Evolutionary conservation across 331 rosid species (phyloP).

Genomic region (Erythrophleum ivorense): DNA sequence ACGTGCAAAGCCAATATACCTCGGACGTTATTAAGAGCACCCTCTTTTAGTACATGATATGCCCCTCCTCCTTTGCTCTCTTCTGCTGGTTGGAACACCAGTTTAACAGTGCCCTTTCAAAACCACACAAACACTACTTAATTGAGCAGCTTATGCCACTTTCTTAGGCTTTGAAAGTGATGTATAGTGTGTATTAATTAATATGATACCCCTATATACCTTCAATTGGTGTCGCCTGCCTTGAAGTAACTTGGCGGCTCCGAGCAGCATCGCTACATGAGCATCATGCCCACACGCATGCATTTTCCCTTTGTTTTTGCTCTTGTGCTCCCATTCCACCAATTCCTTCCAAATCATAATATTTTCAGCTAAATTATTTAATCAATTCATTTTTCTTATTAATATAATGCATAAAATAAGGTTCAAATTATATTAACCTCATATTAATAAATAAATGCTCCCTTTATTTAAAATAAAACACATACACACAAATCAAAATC

Average conservation of each 20-base stretch:
- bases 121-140: background rate
- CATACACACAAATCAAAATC: too few species aligned
- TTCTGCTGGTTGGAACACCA: conserved; percentile 74
- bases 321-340: conserved; percentile 72
- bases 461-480: too few species aligned
- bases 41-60: conserved; percentile 56
- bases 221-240: conserved; percentile 46
- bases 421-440: background rate
- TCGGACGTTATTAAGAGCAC: conserved; percentile 52
- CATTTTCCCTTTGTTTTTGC: conserved; percentile 64
- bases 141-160: background rate
- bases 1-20: conserved; percentile 62
- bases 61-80: conserved; percentile 68
- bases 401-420: background rate
- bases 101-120: conserved; percentile 64
- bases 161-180: background rate
- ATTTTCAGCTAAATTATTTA: background rate
- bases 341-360: conserved; percentile 53
- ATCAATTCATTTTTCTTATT: background rate
- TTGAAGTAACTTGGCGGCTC: conserved; percentile 69
- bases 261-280: conserved; percentile 68
- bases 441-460: background rate
- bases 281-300: conserved; percentile 74
- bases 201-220: conserved; percentile 28
- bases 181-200: too few species aligned